phyloP scores from a whole-genome alignment of 768 basidiomycete genomes.

The Leccinum variicolor region DNA sequence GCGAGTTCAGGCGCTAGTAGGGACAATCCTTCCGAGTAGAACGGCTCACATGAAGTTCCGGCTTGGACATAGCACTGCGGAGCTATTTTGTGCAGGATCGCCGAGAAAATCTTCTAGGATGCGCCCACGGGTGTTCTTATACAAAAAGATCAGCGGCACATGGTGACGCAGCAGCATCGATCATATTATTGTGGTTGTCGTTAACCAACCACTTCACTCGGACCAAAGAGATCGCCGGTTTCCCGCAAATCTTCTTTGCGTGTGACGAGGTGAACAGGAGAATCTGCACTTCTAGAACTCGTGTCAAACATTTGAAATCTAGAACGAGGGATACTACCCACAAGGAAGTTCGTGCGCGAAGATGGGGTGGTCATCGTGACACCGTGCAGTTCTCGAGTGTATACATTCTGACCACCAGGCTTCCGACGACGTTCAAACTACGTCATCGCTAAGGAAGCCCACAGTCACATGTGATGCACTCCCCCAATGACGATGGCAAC shows the following conservation, averaged over 20 bases:
- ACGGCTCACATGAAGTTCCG: neutral
- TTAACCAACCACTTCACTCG: neutral
- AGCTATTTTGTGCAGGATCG: conserved; percentile 38
- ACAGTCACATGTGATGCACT: neutral
- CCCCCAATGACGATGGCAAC: neutral
- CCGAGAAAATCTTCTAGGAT: conserved; percentile 56
- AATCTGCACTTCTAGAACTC: conserved; percentile 22
- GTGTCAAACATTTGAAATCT: neutral
- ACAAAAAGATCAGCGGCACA: conserved; percentile 1
- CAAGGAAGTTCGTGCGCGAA: conserved; percentile 49
- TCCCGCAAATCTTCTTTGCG: neutral
- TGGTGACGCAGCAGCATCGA: conserved; percentile 1
- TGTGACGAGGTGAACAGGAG: neutral
- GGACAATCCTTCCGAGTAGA: neutral
- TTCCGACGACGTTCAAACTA: neutral
- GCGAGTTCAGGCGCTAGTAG: neutral
- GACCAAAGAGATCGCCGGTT: neutral
- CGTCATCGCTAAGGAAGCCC: neutral
- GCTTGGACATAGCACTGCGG: conserved; percentile 33
- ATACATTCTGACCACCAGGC: neutral
- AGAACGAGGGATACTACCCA: conserved; percentile 30
- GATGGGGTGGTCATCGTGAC: neutral
- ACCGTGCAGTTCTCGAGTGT: neutral
- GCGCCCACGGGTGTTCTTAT: conserved; percentile 49
- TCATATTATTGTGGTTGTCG: neutral